phyloP scores from a whole-genome alignment of 306 rosid species.

The Castanopsis chinensis region DNA sequence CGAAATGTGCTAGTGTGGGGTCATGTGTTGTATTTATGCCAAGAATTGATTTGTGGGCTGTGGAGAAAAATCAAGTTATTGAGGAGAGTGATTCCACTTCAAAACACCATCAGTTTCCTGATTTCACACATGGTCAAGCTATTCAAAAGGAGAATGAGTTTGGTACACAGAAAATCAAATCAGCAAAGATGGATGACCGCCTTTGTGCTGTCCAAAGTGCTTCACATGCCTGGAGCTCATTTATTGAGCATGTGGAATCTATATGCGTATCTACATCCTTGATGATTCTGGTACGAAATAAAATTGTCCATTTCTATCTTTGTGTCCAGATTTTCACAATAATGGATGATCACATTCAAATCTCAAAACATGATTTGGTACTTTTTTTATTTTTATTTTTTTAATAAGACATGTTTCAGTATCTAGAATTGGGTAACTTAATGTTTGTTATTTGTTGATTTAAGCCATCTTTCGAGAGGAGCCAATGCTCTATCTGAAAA shows the following conservation, averaged over 20 bases:
- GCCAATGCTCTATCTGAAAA: too few relatives aligned
- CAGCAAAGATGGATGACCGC: constrained; percentile 31
- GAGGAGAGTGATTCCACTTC: constrained; percentile 47
- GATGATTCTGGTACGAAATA: constrained; percentile 68
- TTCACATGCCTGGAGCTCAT: constrained; percentile 83
- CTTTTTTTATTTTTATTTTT: too few relatives aligned
- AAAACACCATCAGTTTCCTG: constrained; percentile 27
- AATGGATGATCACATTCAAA: too few relatives aligned
- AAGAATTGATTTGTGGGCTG: constrained; percentile 91
- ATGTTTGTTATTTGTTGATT: too few relatives aligned
- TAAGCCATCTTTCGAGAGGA: too few relatives aligned
- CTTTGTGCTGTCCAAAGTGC: constrained; percentile 30
- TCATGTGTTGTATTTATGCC: constrained; percentile 83
- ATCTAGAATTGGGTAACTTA: too few relatives aligned
- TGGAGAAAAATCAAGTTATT: constrained; percentile 42
- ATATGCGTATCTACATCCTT: constrained; percentile 64
- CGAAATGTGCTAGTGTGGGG: constrained; percentile 66
- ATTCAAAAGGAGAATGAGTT: constrained; percentile 37
- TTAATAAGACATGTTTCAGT: too few relatives aligned
- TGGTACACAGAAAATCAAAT: constrained; percentile 33
- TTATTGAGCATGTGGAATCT: constrained; percentile 86
- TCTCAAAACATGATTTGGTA: too few relatives aligned
- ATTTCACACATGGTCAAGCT: constrained; percentile 25
- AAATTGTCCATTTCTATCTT: too few relatives aligned
- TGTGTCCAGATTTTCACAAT: too few relatives aligned